A percentile compares a stretch with the other conserved stretches of the same genome.
Conservation (phyloP, 257 asterid species). For the Solanum gracilifrons region DNA sequence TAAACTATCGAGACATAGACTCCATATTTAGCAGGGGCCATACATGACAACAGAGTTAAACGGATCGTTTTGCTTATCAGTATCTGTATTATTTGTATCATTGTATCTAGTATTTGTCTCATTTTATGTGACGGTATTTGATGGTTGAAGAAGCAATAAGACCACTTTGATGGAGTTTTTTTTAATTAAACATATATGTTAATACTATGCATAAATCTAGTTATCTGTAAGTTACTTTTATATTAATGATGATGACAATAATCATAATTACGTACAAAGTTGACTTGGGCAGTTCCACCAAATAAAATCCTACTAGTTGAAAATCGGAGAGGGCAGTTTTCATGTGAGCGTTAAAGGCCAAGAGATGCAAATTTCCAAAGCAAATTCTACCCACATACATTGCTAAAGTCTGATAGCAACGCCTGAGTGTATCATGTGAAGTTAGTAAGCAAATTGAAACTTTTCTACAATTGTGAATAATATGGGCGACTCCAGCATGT, state of each 20-base stretch:
- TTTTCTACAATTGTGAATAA: not conserved
- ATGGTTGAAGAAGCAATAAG: not conserved
- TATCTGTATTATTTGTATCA: not conserved
- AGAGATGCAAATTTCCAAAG: constrained; percentile 30
- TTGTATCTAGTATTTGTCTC: not conserved
- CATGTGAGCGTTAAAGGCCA: constrained; percentile 53
- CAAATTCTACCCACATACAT: constrained; percentile 23
- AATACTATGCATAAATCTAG: no score
- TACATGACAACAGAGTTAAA: not conserved
- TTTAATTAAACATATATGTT: no score
- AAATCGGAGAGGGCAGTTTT: constrained; percentile 10
- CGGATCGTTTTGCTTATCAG: not conserved
- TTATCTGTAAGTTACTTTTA: no score
- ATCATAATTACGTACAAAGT: not conserved
- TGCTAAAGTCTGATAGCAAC: not conserved
- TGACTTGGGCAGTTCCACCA: not conserved
- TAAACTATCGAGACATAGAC: not conserved
- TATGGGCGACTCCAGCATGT: not conserved
- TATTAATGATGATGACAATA: not conserved
- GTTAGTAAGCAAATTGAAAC: not conserved
- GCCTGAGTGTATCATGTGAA: not conserved
- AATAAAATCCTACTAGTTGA: not conserved
- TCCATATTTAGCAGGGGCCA: not conserved
- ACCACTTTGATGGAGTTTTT: no score
- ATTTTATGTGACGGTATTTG: not conserved